phyloP scores from a whole-genome alignment of 805 yeast species.

The Barnettozyma pratensis region DNA sequence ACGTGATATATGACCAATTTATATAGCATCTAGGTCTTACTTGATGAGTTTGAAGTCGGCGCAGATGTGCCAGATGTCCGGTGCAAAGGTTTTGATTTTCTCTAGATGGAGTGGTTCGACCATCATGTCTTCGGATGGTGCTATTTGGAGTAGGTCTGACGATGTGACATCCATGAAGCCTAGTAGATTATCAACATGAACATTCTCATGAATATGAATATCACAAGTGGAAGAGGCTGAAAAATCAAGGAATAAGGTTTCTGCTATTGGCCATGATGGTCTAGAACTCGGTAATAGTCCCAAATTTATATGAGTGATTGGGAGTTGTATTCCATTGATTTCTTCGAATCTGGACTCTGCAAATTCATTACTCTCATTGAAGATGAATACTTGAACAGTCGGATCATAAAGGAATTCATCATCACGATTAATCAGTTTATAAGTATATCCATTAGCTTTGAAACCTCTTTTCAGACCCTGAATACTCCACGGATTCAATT shows the following conservation, averaged over 20 bases:
- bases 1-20: not conserved
- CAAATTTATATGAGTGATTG: constrained; percentile 59
- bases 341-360: constrained; percentile 38
- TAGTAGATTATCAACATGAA: constrained; percentile 39
- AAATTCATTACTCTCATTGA: constrained; percentile 56
- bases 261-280: constrained; percentile 53
- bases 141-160: constrained; percentile 2
- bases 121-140: constrained; percentile 1
- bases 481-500: constrained; percentile 78
- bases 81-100: constrained; percentile 79
- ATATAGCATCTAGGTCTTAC: not conserved
- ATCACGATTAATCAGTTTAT: constrained; percentile 28
- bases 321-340: constrained; percentile 4
- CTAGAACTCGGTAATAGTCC: constrained; percentile 75
- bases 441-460: constrained; percentile 35
- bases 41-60: constrained; percentile 29
- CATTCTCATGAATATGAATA: constrained; percentile 76
- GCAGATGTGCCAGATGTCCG: constrained; percentile 78
- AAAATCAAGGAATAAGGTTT: constrained; percentile 17
- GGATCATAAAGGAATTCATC: constrained; percentile 29
- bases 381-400: constrained; percentile 33
- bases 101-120: constrained; percentile 39
- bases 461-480: constrained; percentile 64
- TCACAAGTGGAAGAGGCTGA: constrained; percentile 10
- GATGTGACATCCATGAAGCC: constrained; percentile 7